phyloP scores from a whole-genome alignment of 352 stramenopile genomes.

The Blastocystis sp. region DNA sequence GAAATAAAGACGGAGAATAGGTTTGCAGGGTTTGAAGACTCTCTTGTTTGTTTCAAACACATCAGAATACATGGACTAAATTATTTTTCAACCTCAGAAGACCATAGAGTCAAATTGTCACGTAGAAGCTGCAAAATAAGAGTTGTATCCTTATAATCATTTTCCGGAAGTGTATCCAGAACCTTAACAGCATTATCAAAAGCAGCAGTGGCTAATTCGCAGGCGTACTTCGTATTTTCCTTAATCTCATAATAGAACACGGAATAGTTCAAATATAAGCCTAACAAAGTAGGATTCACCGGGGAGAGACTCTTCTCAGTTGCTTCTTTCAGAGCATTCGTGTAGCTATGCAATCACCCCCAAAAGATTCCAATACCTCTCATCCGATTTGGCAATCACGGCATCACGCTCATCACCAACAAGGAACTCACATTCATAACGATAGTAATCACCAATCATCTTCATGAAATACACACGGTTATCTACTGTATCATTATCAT shows the following conservation, averaged over 20 bases:
- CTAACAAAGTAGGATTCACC: constrained; percentile 95
- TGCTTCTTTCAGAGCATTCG: constrained; percentile 7
- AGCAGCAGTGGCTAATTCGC: constrained; percentile 69
- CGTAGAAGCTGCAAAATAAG: constrained; percentile 72
- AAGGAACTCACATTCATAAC: constrained; percentile 97
- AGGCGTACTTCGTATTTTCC: constrained; percentile 81
- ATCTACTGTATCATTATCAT: constrained; percentile 79
- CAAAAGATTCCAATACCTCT: background rate
- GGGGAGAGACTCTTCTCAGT: constrained; percentile 84
- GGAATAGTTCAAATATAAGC: constrained; percentile 95
- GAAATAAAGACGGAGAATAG: constrained; percentile 6
- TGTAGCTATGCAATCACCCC: background rate
- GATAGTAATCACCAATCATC: constrained; percentile 99
- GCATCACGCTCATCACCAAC: constrained; percentile 88
- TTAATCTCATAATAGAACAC: constrained; percentile 99
- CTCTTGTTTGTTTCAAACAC: background rate
- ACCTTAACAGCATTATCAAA: constrained; percentile 72
- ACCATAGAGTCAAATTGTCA: constrained; percentile 72
- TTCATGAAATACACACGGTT: constrained; percentile 99
- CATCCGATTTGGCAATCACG: constrained; percentile 70
- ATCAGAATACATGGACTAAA: background rate
- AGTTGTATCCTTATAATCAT: constrained; percentile 70
- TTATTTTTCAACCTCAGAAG: constrained; percentile 55
- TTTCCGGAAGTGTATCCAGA: constrained; percentile 70
- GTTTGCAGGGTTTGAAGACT: constrained; percentile 8